Conservation (phyloP, 176 grass and related monocot species). For the Hyparrhenia diplandra region DNA sequence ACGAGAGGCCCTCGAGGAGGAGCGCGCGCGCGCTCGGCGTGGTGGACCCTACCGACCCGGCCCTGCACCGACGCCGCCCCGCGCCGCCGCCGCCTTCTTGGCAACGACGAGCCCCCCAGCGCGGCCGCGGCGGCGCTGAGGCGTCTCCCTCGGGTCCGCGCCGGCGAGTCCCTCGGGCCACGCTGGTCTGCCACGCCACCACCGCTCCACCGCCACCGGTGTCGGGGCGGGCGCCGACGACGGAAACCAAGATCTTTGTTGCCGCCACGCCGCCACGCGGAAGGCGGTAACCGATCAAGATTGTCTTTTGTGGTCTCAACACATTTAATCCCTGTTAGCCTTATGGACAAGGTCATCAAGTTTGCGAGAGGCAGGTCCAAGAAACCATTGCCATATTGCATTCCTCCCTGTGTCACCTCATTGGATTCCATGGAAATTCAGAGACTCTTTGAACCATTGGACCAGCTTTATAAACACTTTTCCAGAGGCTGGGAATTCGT, state of each 20-base stretch:
- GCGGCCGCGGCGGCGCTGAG: not conserved
- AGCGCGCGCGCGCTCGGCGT: constrained; percentile 2
- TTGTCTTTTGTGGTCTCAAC: not conserved
- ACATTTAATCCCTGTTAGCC: not conserved
- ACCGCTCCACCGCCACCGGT: no score
- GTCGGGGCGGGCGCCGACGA: not conserved
- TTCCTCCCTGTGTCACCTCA: not conserved
- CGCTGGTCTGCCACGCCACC: no score
- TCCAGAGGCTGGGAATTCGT: not conserved
- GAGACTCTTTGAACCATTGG: not conserved
- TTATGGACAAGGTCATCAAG: not conserved
- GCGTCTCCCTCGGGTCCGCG: constrained; percentile 2
- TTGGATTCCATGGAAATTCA: constrained; percentile 3
- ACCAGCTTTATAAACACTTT: not conserved
- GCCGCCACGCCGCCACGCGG: not conserved
- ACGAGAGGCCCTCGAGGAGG: not conserved
- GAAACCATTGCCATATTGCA: constrained; percentile 12
- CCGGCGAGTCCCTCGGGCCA: not conserved
- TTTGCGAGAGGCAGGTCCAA: not conserved
- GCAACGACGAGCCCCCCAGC: not conserved
- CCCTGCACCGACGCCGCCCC: not conserved
- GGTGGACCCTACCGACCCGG: constrained; percentile 7
- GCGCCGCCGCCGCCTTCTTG: not conserved
- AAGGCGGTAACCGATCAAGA: not conserved
- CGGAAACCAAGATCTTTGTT: not conserved